phyloP scores from a whole-genome alignment of 768 basidiomycete genomes.

The Tulasnella sp. region DNA sequence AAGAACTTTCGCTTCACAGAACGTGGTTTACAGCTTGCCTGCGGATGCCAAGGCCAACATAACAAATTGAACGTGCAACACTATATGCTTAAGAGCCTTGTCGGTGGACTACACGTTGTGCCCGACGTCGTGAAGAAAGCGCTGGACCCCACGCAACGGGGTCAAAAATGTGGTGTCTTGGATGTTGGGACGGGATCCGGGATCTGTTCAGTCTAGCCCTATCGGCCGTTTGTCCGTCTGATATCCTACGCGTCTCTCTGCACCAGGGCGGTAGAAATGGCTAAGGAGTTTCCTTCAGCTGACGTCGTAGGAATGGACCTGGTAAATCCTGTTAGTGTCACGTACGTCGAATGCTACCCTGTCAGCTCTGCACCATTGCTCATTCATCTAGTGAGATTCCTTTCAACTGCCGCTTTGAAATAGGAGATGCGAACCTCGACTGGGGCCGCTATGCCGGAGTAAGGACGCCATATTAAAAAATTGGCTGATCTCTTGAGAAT shows the following conservation, averaged over 20 bases:
- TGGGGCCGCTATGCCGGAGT: conserved; percentile 19
- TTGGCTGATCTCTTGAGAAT: background rate
- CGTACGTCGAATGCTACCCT: background rate
- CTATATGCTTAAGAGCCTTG: background rate
- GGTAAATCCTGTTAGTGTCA: background rate
- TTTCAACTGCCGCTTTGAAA: conserved; percentile 19
- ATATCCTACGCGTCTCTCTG: background rate
- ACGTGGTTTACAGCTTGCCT: background rate
- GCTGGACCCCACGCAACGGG: background rate
- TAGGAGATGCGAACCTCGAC: conserved; percentile 16
- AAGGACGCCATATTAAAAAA: background rate
- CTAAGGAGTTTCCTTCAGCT: conserved; percentile 9
- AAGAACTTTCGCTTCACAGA: background rate
- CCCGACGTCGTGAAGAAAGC: conserved; percentile 4
- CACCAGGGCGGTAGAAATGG: conserved; percentile 17
- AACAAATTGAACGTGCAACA: conserved; percentile 12
- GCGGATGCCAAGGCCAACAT: background rate
- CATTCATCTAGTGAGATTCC: background rate
- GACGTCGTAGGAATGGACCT: conserved; percentile 20
- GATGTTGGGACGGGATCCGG: conserved; percentile 24
- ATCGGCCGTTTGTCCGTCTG: background rate
- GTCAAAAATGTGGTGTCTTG: background rate
- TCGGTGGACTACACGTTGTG: background rate
- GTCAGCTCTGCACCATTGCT: background rate
- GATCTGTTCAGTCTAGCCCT: background rate